A percentile compares a stretch with the other conserved stretches of the same genome.
Conservation (phyloP, 129 eudicot species). For the Sambucus nigra region DNA sequence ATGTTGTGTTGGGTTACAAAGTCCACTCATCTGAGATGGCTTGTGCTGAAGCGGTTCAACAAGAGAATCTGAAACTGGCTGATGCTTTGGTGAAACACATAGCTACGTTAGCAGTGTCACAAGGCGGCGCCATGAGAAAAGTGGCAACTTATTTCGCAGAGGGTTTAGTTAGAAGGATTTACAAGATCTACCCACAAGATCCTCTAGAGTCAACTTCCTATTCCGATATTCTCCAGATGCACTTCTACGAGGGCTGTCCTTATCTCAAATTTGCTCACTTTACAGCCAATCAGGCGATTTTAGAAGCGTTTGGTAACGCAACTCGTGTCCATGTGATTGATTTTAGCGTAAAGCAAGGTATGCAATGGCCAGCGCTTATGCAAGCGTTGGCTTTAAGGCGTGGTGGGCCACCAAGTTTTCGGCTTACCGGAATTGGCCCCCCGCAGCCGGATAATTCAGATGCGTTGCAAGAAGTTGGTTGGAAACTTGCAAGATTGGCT, state of each 20-base stretch:
- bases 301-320: conserved; percentile 59
- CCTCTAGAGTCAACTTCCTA: conserved; percentile 31
- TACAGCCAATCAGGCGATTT: conserved; percentile 81
- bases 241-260: conserved; percentile 69
- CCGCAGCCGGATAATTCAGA: conserved; percentile 77
- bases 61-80: conserved; percentile 42
- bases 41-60: conserved; percentile 69
- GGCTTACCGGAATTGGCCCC: conserved; percentile 75
- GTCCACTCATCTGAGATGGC: conserved; percentile 79
- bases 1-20: conserved; percentile 71
- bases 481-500: conserved; percentile 69
- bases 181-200: conserved; percentile 49
- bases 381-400: conserved; percentile 67
- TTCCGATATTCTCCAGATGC: conserved; percentile 58
- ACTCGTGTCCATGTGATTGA: conserved; percentile 64
- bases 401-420: conserved; percentile 72
- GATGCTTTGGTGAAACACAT: conserved; percentile 54
- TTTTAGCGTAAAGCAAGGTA: conserved; percentile 74
- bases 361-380: conserved; percentile 92
- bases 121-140: conserved; percentile 67
- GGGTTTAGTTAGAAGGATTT: conserved; percentile 60
- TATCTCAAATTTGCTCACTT: conserved; percentile 89
- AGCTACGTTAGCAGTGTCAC: conserved; percentile 39
- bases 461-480: conserved; percentile 72
- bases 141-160: conserved; percentile 70